Evolutionary conservation across 768 basidiomycete species (phyloP).

Genomic region (Suillus placidus): DNA sequence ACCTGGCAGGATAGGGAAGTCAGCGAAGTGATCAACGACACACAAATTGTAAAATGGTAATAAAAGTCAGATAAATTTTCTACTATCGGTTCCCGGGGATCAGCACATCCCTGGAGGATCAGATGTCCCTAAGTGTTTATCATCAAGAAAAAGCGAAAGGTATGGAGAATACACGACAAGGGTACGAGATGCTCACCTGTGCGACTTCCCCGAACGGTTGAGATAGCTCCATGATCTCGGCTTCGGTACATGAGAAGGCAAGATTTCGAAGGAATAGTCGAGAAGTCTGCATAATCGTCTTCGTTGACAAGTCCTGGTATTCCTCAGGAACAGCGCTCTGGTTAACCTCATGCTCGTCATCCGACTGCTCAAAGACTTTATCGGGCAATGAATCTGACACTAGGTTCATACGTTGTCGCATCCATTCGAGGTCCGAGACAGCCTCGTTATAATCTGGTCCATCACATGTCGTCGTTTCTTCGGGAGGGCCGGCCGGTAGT

Average conservation of each 20-base stretch:
- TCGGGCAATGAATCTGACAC: conserved; percentile 38
- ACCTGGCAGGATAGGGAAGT: conserved; percentile 37
- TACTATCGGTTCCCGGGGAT: conserved; percentile 57
- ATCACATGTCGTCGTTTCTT: not conserved
- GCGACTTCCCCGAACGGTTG: conserved; percentile 67
- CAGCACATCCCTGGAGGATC: conserved; percentile 46
- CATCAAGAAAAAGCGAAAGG: conserved; percentile 34
- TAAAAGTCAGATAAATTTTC: conserved; percentile 44
- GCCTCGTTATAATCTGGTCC: conserved; percentile 29
- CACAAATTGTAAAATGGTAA: not conserved
- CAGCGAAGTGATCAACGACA: not conserved
- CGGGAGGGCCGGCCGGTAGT: not conserved
- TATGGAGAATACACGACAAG: not conserved
- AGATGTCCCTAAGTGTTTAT: conserved; percentile 52
- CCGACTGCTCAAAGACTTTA: conserved; percentile 64
- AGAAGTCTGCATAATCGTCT: conserved; percentile 69
- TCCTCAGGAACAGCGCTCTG: conserved; percentile 8
- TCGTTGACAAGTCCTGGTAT: conserved; percentile 37
- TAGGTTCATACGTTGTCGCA: conserved; percentile 61
- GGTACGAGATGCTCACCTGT: conserved; percentile 58
- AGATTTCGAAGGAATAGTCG: conserved; percentile 94
- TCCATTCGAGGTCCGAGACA: conserved; percentile 76
- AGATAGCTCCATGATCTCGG: conserved; percentile 70
- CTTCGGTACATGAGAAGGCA: conserved; percentile 79
- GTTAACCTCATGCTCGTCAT: conserved; percentile 47